phyloP scores from a whole-genome alignment of 768 basidiomycete genomes.

The Russula earlei region DNA sequence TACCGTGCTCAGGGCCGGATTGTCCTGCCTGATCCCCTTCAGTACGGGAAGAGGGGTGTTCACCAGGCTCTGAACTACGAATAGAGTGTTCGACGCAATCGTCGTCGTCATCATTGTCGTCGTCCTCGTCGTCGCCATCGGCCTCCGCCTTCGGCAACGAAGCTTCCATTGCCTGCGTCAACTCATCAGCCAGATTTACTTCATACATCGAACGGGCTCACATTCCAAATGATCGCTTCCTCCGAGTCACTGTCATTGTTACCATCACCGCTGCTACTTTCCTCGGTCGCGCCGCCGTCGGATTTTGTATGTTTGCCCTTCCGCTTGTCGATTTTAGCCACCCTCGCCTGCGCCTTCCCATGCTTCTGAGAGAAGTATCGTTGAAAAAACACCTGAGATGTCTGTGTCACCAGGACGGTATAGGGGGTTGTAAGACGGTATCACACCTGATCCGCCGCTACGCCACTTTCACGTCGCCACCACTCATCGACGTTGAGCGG shows the following conservation, averaged over 20 bases:
- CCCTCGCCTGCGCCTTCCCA: constrained; percentile 41
- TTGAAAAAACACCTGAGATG: constrained; percentile 74
- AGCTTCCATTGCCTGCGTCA: constrained; percentile 74
- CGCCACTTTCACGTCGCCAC: constrained; percentile 58
- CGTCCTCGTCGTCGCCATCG: constrained; percentile 23
- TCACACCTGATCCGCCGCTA: constrained; percentile 80
- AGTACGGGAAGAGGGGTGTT: constrained; percentile 27
- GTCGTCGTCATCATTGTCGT: constrained; percentile 13
- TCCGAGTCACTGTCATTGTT: constrained; percentile 41
- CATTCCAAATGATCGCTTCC: constrained; percentile 86
- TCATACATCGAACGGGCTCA: constrained; percentile 26
- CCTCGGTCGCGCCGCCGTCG: constrained; percentile 26
- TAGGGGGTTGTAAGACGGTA: not conserved
- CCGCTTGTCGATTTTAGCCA: constrained; percentile 37
- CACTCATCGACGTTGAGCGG: constrained; percentile 70
- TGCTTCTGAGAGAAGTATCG: constrained; percentile 75
- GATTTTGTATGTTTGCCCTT: constrained; percentile 33
- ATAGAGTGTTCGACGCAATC: constrained; percentile 9
- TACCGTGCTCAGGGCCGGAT: constrained; percentile 21
- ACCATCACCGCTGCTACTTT: constrained; percentile 31
- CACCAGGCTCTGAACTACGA: constrained; percentile 27
- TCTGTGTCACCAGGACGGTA: not conserved
- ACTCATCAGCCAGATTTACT: constrained; percentile 1
- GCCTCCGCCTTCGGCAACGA: constrained; percentile 52
- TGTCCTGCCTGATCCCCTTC: constrained; percentile 24